Evolutionary conservation across 768 basidiomycete genomes (phyloP).

Genomic region (Boletellus emodensis): DNA sequence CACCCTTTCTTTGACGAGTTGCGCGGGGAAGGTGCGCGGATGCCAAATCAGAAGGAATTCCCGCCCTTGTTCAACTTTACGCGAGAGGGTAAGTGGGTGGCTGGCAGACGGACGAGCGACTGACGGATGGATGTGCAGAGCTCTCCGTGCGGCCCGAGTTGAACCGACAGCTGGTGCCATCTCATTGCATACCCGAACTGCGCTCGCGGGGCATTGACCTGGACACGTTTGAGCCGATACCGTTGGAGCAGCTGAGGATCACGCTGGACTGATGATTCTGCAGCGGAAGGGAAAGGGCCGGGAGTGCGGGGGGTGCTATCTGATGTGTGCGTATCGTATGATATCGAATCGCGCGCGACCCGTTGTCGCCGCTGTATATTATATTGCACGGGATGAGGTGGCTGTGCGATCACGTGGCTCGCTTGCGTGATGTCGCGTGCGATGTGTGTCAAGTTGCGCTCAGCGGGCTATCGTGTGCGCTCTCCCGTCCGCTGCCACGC

Average conservation of each 20-base stretch:
- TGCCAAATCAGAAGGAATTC: slow-evolving; percentile 97
- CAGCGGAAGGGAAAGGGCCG: slow-evolving; percentile 23
- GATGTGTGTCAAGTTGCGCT: slow-evolving; percentile 17
- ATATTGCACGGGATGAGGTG: slow-evolving; percentile 1
- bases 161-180: slow-evolving; percentile 86
- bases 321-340: slow-evolving; percentile 35
- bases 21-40: slow-evolving; percentile 81
- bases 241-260: slow-evolving; percentile 92
- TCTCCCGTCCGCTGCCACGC: no score
- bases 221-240: slow-evolving; percentile 94
- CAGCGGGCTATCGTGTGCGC: neutral
- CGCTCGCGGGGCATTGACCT: slow-evolving; percentile 80
- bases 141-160: slow-evolving; percentile 95
- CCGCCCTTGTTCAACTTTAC: slow-evolving; percentile 94
- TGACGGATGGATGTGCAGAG: slow-evolving; percentile 47
- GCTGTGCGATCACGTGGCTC: slow-evolving; percentile 19
- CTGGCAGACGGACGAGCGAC: neutral
- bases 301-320: slow-evolving; percentile 23
- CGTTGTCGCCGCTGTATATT: slow-evolving; percentile 29
- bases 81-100: slow-evolving; percentile 71
- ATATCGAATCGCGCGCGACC: slow-evolving; percentile 32
- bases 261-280: slow-evolving; percentile 71
- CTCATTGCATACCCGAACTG: slow-evolving; percentile 86
- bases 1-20: slow-evolving; percentile 98
- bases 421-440: slow-evolving; percentile 34